Evolutionary conservation across 2,329 filamentous ascomycete species (phyloP).

Genomic region (Coleophoma crateriformis): DNA sequence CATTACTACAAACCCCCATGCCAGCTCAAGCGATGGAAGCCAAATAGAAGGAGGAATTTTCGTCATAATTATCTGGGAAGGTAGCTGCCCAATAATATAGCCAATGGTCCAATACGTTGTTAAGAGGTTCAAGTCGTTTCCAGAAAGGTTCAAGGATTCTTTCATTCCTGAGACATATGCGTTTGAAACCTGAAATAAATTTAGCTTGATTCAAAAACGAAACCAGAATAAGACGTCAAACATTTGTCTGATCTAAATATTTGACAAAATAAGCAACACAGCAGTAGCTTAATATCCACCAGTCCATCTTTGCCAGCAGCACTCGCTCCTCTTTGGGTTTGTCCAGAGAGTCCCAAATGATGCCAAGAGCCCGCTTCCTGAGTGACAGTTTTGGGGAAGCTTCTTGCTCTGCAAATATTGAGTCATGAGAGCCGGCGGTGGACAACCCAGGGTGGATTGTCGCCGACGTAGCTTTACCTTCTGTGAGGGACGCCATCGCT

Average conservation of each 20-base stretch:
- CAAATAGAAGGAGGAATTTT: constrained; percentile 32
- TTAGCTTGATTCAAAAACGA: not conserved
- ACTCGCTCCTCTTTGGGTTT: constrained; percentile 7
- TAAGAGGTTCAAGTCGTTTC: constrained; percentile 33
- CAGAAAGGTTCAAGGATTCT: constrained; percentile 30
- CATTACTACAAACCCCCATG: constrained; percentile 7
- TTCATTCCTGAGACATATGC: constrained; percentile 33
- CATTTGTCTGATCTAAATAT: constrained; percentile 10
- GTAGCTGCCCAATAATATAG: constrained; percentile 10
- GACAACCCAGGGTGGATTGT: not conserved
- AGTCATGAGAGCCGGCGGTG: not conserved
- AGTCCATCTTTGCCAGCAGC: constrained; percentile 36
- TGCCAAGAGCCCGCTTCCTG: constrained; percentile 5
- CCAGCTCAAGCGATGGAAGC: constrained; percentile 5
- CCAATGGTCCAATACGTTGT: constrained; percentile 30
- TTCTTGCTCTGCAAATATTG: not conserved
- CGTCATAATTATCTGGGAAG: constrained; percentile 8
- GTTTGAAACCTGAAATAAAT: constrained; percentile 27
- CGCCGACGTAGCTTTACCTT: not conserved
- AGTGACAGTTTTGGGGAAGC: constrained; percentile 3
- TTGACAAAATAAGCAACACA: constrained; percentile 30
- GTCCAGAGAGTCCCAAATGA: constrained; percentile 17
- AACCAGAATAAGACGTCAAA: not conserved
- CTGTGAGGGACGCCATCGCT: not conserved
- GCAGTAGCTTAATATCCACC: constrained; percentile 36